Evolutionary conservation across 306 rosid species (phyloP).

Genomic region (Lathyrus tuberosus): DNA sequence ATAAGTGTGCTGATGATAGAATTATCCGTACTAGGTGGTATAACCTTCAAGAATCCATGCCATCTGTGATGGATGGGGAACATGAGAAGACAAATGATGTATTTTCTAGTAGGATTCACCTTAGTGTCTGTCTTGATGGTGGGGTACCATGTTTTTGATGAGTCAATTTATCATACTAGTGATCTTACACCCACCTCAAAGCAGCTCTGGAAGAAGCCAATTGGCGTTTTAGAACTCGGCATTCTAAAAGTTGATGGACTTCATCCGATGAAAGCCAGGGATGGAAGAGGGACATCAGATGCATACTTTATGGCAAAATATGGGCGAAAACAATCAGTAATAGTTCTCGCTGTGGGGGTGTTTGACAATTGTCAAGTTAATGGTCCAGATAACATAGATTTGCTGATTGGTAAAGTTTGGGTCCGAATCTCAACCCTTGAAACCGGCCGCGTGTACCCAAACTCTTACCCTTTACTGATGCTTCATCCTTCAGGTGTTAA

Average conservation of each 20-base stretch:
- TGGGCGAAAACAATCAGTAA: constrained; percentile 76
- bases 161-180: constrained; percentile 81
- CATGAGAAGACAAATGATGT: constrained; percentile 49
- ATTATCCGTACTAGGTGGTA: constrained; percentile 58
- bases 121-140: constrained; percentile 85
- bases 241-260: constrained; percentile 68
- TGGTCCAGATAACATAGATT: constrained; percentile 54
- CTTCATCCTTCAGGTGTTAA: constrained; percentile 94
- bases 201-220: constrained; percentile 83
- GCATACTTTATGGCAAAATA: constrained; percentile 92
- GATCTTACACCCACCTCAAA: constrained; percentile 83
- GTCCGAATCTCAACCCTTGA: constrained; percentile 87
- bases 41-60: constrained; percentile 62
- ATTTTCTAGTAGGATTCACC: constrained; percentile 66
- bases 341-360: constrained; percentile 83
- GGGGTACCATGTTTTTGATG: constrained; percentile 98
- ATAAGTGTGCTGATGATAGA: constrained; percentile 84
- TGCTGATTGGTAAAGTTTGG: constrained; percentile 76
- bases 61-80: constrained; percentile 74
- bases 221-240: constrained; percentile 85
- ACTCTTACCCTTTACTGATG: constrained; percentile 71
- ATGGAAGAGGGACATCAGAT: constrained; percentile 74
- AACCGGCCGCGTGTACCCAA: constrained; percentile 75
- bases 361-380: constrained; percentile 71
- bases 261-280: constrained; percentile 80